Evolutionary conservation across 352 stramenopile species (phyloP), one percentile per base, ranked within the genome.

Genomic region (Pseudoperonospora humuli): DNA sequence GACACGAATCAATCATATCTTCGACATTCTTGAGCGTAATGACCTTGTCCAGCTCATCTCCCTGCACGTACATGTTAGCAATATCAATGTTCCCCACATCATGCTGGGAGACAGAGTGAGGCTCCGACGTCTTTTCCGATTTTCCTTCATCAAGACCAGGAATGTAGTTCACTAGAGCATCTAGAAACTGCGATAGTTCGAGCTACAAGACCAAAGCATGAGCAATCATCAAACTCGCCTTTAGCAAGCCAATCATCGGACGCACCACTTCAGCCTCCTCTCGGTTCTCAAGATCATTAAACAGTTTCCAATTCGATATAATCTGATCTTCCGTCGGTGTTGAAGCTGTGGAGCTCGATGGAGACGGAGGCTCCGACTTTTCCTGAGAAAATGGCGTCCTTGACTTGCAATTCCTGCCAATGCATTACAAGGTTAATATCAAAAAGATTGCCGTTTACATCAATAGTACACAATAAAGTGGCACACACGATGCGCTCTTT

Each of bases 271-370:
- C 72, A 17, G 75, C 70, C 47, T 93, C 80, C 54, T 93, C 80
- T 28, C 76, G 69, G 55, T 86, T 90, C 50, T 93, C 80, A 9
- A 93, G 60, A 50, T 93, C 77, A 42, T 87, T 90, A 42, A 93
- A 93, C 10, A 93, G 62, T 49, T 93, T 86, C 77, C 77, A 90
- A 62, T 87, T 86, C 27, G 70, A 81, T 29, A 86, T 87, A 36
- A 70, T 51, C 15, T 86, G 68, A 19, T 89, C 79, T 18, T 73
- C 61, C 4, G 63, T 69, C 10, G 59, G 59, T 0, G 55, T 69
- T 5, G 61, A 70, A 5, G 57, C 54, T 26, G 52, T 64, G 29
- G 57, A 70, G 17, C 17, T 48, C 6, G 54, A 64, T 9, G 61
- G 61, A 5, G 57, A 64, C 1, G 40, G 33, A 18, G 57, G 40